Percentiles rank a stretch among this genome's conserved stretches.
phyloP scores from a whole-genome alignment of 148 eudicot species.

The Camellia lanceoleosa region DNA sequence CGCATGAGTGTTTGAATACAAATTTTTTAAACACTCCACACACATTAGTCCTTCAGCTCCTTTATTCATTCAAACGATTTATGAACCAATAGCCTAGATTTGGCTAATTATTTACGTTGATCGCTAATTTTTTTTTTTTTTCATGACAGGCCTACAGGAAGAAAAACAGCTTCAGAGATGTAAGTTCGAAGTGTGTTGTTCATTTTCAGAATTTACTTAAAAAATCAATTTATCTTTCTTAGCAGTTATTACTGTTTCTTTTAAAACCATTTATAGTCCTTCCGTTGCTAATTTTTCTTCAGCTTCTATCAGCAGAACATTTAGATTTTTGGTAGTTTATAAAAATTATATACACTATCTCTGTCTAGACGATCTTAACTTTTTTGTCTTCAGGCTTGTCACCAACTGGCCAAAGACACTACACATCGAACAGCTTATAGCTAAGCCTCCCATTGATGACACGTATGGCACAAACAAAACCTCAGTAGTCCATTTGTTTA shows the following conservation, averaged over 20 bases:
- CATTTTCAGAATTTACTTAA: neutral
- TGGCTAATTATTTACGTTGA: neutral
- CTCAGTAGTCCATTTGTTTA: neutral
- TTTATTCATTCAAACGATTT: neutral
- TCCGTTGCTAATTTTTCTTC: neutral
- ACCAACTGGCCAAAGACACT: conserved; percentile 1
- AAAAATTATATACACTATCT: too few relatives aligned
- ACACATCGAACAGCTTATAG: neutral
- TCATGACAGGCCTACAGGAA: conserved; percentile 7
- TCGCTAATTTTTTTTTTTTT: neutral
- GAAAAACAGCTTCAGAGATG: neutral
- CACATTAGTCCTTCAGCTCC: neutral
- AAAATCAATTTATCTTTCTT: neutral
- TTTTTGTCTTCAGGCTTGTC: neutral
- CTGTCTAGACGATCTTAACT: too few relatives aligned
- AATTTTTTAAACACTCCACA: neutral
- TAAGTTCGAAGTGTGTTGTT: neutral
- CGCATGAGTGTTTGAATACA: too few relatives aligned
- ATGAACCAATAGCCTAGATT: neutral
- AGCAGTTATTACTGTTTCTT: too few relatives aligned
- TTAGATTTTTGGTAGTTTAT: too few relatives aligned
- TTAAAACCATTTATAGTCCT: neutral
- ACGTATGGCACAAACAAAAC: neutral
- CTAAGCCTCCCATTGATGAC: neutral
- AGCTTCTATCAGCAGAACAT: too few relatives aligned